Conservation (phyloP, 2,329 filamentous ascomycete genomes). For the Drechslerella stenobrocha region DNA sequence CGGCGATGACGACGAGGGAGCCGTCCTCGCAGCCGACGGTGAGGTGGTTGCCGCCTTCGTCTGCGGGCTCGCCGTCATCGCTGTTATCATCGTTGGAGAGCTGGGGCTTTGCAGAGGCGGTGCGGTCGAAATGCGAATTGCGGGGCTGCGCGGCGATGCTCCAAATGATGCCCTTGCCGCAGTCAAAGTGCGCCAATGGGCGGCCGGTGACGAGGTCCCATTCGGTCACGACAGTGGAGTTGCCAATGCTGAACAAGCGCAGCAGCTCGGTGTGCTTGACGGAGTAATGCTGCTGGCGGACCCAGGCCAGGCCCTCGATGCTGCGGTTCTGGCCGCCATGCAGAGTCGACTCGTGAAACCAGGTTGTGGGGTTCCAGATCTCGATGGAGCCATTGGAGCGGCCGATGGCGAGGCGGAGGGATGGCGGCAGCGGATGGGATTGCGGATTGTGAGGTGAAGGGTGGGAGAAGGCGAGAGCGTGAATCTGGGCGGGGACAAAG, state of each 20-base stretch:
- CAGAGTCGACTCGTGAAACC: slow-evolving; percentile 88
- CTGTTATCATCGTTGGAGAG: slow-evolving; percentile 17
- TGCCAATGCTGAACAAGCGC: slow-evolving; percentile 93
- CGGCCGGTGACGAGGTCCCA: slow-evolving; percentile 84
- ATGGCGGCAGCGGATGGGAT: slow-evolving; percentile 61
- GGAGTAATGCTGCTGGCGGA: slow-evolving; percentile 76
- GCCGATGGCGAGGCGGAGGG: slow-evolving; percentile 80
- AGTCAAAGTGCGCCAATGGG: slow-evolving; percentile 79
- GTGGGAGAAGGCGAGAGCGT: slow-evolving; percentile 91
- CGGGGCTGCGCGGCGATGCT: slow-evolving; percentile 85
- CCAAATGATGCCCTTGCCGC: slow-evolving; percentile 96
- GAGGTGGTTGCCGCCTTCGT: slow-evolving; percentile 57
- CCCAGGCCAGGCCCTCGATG: slow-evolving; percentile 90
- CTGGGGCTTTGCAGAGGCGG: slow-evolving; percentile 56
- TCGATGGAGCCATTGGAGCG: slow-evolving; percentile 95
- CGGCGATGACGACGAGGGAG: slow-evolving; percentile 81
- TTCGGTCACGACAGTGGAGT: slow-evolving; percentile 87
- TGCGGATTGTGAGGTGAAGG: slow-evolving; percentile 60
- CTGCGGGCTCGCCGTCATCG: slow-evolving; percentile 24
- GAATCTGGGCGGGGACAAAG: slow-evolving; percentile 88
- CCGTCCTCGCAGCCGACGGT: slow-evolving; percentile 91
- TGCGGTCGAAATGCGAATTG: slow-evolving; percentile 28
- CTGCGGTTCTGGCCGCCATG: slow-evolving; percentile 80
- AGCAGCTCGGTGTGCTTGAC: slow-evolving; percentile 66
- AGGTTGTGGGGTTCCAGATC: slow-evolving; percentile 88